Base-by-base conservation (phyloP, 2,329 filamentous ascomycete genomes). In the Penicillium sp. region DNA sequence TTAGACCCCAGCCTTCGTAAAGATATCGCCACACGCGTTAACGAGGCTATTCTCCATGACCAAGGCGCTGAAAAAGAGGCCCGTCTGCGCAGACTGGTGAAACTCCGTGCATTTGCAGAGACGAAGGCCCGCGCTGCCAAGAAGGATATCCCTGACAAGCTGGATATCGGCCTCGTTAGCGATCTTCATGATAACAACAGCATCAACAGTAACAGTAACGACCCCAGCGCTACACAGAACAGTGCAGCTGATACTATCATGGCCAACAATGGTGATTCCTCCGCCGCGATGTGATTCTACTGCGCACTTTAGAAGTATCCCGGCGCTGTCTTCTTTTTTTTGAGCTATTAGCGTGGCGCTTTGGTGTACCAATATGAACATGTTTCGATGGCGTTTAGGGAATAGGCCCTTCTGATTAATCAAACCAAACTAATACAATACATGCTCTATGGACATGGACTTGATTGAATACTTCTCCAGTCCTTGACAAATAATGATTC, bases 51-150 rank as follows among this genome's bases (percentile, higher is more conserved):
- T 52, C 78, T 98, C 26, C 81, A 84, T 55, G 86, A 84, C 50
- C 88, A 93, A 70, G 88, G 88, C 22, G 81, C 86, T 64, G 83
- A 87, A 60, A 85, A 88, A 59, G 91, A 96, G 73, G 89, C 93
- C 13, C 89, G 90, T 26, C 90, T 99, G 62, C 84, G 90, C 55
- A 86, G 90, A 62, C 81, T 99, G 3, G 87, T 96, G 41, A 88
- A 88, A 68, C 83, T 96, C 70, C 85, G 93, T 55, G 86, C 88
- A 1, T 99, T 93, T 91, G 88, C 91, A 10, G 93, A 98, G 74
- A 68, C 76, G 43, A 78, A 79, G 59, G 79, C 78, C n/a, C 70
- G 77, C 37, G 75, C 79, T 49, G 68, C 71, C 14, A 80, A 79
- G 58, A 79, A 76, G 59, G 75, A 79, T 54, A 67, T 81, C 13